phyloP scores from a whole-genome alignment of 2,329 filamentous ascomycete species.

The Diplodia corticola region DNA sequence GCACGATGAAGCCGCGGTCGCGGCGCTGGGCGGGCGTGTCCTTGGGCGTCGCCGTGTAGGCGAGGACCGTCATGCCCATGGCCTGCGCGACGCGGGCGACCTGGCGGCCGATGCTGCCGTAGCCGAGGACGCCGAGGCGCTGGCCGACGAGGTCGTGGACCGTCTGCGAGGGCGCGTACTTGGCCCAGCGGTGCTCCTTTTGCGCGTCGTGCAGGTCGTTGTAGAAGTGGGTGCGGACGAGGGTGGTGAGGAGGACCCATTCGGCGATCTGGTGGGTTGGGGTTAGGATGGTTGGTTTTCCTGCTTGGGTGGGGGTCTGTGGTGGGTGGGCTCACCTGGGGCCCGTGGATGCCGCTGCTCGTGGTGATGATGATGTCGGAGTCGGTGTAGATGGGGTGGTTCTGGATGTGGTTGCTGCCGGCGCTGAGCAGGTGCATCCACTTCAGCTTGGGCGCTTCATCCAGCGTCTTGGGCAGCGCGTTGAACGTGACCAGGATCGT shows the following conservation, averaged over 20 bases:
- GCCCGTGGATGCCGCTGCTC: slow-evolving; percentile 59
- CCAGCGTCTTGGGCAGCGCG: slow-evolving; percentile 44
- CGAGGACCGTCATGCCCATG: slow-evolving; percentile 71
- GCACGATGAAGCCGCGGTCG: slow-evolving; percentile 67
- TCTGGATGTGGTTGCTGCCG: slow-evolving; percentile 56
- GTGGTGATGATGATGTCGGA: slow-evolving; percentile 57
- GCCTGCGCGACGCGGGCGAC: slow-evolving; percentile 60
- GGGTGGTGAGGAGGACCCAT: slow-evolving; percentile 64
- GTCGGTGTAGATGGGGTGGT: slow-evolving; percentile 55
- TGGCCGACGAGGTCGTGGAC: slow-evolving; percentile 59
- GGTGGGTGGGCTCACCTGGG: slow-evolving; percentile 50
- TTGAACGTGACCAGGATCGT: slow-evolving; percentile 52
- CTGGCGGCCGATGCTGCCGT: slow-evolving; percentile 63
- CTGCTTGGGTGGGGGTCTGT: no score
- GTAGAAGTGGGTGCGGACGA: slow-evolving; percentile 59
- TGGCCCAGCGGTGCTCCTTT: slow-evolving; percentile 56
- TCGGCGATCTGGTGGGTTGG: slow-evolving; percentile 53
- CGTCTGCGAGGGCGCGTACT: slow-evolving; percentile 31
- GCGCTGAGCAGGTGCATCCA: slow-evolving; percentile 60
- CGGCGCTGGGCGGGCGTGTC: slow-evolving; percentile 63
- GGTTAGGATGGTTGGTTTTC: not conserved
- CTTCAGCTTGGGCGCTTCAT: slow-evolving; percentile 43
- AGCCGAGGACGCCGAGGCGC: slow-evolving; percentile 61
- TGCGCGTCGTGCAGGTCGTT: slow-evolving; percentile 58
- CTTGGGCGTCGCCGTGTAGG: slow-evolving; percentile 72